These are phyloP conservation scores for Penicillium fimorum DNA, from an alignment of 495 filamentous ascomycete genomes.

Conservation along the genomic window DNA sequence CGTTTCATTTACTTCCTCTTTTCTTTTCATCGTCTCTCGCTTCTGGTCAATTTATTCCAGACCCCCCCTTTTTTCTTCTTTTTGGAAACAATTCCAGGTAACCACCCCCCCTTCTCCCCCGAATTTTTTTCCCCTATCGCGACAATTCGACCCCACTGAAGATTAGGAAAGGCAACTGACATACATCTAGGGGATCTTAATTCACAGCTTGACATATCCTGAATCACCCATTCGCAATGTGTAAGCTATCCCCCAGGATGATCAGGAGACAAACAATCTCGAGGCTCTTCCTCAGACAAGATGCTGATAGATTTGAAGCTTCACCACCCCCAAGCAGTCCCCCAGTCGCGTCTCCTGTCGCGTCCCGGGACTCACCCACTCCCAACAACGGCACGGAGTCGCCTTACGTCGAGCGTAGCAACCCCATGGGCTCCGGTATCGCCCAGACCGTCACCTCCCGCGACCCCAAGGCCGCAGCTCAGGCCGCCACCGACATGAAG, in stretches of 20 bases:
- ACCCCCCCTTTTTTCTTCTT: slow-evolving; percentile 13
- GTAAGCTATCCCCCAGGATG: slow-evolving; percentile 35
- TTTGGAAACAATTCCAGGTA: slow-evolving; percentile 19
- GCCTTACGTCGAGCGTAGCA: slow-evolving; percentile 60
- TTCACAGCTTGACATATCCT: slow-evolving; percentile 4
- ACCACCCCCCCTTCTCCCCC: slow-evolving; percentile 15
- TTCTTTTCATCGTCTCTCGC: slow-evolving; percentile 19
- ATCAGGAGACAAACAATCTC: slow-evolving; percentile 14
- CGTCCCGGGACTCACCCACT: slow-evolving; percentile 35
- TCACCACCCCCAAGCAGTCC: slow-evolving; percentile 43
- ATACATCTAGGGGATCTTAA: slow-evolving; percentile 34
- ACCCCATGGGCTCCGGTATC: slow-evolving; percentile 57
- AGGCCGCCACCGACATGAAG: slow-evolving; percentile 80
- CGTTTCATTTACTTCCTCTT: slow-evolving; percentile 20
- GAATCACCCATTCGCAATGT: slow-evolving; percentile 37
- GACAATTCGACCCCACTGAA: slow-evolving; percentile 12
- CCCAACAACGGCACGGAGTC: slow-evolving; percentile 55
- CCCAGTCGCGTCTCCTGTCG: slow-evolving; percentile 35
- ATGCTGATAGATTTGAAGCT: slow-evolving; percentile 40
- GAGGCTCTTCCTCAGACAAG: slow-evolving; percentile 9
- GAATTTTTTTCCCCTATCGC: slow-evolving; percentile 10
- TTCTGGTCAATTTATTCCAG: not conserved
- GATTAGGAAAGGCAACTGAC: slow-evolving; percentile 12
- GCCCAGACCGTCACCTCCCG: slow-evolving; percentile 72
- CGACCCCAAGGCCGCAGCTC: slow-evolving; percentile 78